Evolutionary conservation across 345 rosid genomes (phyloP), one percentile per base, ranked within the genome.

Genomic region (Populus nigra): DNA sequence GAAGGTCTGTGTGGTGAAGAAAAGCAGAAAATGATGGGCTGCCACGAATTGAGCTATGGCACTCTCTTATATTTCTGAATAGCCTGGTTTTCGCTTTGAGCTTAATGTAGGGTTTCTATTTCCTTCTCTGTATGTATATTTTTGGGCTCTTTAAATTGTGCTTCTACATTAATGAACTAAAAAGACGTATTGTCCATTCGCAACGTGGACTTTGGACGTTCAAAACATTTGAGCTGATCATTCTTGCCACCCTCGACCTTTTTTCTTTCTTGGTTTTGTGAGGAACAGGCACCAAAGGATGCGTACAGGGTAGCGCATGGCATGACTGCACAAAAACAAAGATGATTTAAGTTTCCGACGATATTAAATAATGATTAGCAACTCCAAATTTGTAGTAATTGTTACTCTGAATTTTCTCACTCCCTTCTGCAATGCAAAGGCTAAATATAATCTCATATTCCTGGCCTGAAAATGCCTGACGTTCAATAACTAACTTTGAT

Each of bases 1-100:
- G 49, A 16, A 76, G 20, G 53, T 16, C n/a, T 66, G 53, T 16
- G 74, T 71, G 81, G 72, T 5, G 45, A 72, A 72, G 62, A 75
- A 27, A 7, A 23, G 20, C 68, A 17, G 27, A 50, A 31, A 65
- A 70, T 50, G 29, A 70, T 50, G 29, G 41, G 49, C 73, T 11
- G 59, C 66, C 77, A 55, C 73, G 27, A 16, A 15, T 71, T 55
- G 1, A 18, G 33, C 53, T 0, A 1, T 4, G 25, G 63, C 29
- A 9, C 15, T 59, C 15, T 57, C 29, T 59, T 23, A 25, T 59
- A 23, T 8, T 55, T 22, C 61, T 22, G 61, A 55, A 7, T 53
- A 8, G 23, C 23, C 61, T 15, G 50, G 50, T 20, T 53, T 7
- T 7, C 20, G 61, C 23, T 53, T 53, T 7, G 25, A 20, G 23